phyloP scores from a whole-genome alignment of 257 asterid genomes.

The Misopates orontium region DNA sequence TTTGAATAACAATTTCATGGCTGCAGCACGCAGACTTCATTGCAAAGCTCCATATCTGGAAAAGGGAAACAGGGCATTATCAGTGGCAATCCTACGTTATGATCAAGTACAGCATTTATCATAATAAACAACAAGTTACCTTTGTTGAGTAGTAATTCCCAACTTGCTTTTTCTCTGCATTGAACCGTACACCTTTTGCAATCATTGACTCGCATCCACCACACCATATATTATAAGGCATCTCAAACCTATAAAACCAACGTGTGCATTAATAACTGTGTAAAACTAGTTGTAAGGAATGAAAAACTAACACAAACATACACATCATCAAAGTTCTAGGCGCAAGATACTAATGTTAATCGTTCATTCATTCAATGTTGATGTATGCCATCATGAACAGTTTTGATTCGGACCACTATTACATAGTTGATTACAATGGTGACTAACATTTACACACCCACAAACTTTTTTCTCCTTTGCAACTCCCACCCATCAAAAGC shows the following conservation, averaged over 20 bases:
- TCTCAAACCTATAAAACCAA: constrained; percentile 73
- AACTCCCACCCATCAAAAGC: not conserved
- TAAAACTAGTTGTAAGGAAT: not conserved
- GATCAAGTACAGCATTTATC: not conserved
- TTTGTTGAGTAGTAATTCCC: constrained; percentile 95
- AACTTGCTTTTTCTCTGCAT: constrained; percentile 98
- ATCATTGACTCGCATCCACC: constrained; percentile 99
- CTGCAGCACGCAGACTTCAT: constrained; percentile 96
- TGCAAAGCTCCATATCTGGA: constrained; percentile 94
- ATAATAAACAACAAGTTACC: constrained; percentile 37
- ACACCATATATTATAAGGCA: constrained; percentile 96
- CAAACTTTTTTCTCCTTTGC: not conserved
- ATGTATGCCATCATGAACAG: not conserved
- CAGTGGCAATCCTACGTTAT: not conserved
- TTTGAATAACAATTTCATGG: constrained; percentile 90
- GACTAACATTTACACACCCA: not conserved
- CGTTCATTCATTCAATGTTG: constrained; percentile 5
- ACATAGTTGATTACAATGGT: not conserved
- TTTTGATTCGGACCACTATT: not conserved
- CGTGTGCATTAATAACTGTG: not conserved
- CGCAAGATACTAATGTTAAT: not conserved
- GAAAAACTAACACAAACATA: no score
- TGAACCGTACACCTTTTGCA: constrained; percentile 97
- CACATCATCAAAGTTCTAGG: not conserved
- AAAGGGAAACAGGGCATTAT: not conserved